phyloP scores from a whole-genome alignment of 805 yeast species.

The Pichia sporocuriosa region DNA sequence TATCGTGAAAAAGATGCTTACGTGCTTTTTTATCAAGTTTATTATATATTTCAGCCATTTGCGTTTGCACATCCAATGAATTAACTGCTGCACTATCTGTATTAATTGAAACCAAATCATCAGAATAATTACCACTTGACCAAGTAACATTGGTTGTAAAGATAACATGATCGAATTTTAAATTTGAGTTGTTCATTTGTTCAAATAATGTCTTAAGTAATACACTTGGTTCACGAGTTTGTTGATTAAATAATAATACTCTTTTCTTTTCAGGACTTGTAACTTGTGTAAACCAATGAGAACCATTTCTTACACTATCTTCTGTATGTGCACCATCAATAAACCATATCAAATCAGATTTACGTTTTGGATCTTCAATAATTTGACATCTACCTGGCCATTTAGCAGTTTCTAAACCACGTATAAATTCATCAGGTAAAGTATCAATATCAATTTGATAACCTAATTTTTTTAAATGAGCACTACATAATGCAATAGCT shows the following conservation, averaged over 20 bases:
- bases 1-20: constrained; percentile 55
- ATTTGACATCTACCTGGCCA: constrained; percentile 98
- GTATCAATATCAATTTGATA: constrained; percentile 26
- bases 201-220: constrained; percentile 50
- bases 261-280: constrained; percentile 25
- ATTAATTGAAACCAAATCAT: constrained; percentile 81
- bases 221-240: constrained; percentile 75
- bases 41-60: constrained; percentile 65
- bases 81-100: constrained; percentile 75
- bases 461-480: constrained; percentile 50
- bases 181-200: constrained; percentile 30
- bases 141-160: constrained; percentile 92
- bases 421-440: constrained; percentile 43
- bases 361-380: constrained; percentile 34
- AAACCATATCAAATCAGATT: constrained; percentile 57
- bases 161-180: constrained; percentile 64
- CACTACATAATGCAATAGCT: constrained; percentile 64
- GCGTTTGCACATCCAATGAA: constrained; percentile 71
- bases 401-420: constrained; percentile 58
- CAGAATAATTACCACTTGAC: constrained; percentile 71
- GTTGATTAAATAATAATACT: constrained; percentile 85
- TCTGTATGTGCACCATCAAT: constrained; percentile 95
- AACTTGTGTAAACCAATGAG: constrained; percentile 62
- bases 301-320: constrained; percentile 80
- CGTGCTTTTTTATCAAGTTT: constrained; percentile 38